These are phyloP conservation scores for Boletus tylopilopsis DNA, from an alignment of 768 basidiomycete species.

Conservation along the genomic window DNA sequence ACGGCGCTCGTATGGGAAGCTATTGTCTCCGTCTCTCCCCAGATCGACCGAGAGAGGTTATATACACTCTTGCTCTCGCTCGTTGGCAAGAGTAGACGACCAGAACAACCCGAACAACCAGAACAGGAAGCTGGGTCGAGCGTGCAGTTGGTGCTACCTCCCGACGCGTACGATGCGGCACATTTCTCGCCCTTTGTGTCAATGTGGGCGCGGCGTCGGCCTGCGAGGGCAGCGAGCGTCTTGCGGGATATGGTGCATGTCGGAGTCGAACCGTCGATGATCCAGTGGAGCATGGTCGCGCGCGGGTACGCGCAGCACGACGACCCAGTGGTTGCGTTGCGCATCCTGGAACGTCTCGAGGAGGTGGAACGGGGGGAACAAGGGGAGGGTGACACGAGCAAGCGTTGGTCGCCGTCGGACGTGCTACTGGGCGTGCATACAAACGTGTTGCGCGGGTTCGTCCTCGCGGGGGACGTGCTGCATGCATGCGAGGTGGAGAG, in stretches of 20 bases:
- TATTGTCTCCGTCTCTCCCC: conserved; percentile 20
- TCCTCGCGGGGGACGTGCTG: conserved; percentile 26
- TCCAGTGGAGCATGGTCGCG: conserved; percentile 50
- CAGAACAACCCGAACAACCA: not conserved
- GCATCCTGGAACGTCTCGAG: conserved; percentile 44
- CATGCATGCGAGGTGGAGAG: conserved; percentile 31
- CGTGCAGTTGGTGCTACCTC: conserved; percentile 13
- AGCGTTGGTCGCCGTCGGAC: not conserved
- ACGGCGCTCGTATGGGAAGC: conserved; percentile 36
- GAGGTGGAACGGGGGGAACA: not conserved
- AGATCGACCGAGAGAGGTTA: conserved; percentile 31
- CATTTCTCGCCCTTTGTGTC: conserved; percentile 56
- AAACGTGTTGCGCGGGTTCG: conserved; percentile 37
- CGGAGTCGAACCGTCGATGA: conserved; percentile 41
- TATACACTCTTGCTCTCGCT: conserved; percentile 42
- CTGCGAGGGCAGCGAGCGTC: conserved; percentile 35
- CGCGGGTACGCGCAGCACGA: conserved; percentile 42
- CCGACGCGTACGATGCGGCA: conserved; percentile 30
- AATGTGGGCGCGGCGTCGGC: conserved; percentile 30
- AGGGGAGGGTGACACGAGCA: not conserved
- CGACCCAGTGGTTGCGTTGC: conserved; percentile 33
- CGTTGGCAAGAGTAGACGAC: conserved; percentile 7
- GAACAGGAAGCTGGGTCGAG: too few species aligned
- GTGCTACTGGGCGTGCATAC: conserved; percentile 34
- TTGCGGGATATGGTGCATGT: conserved; percentile 51